Conservation (phyloP, 345 rosid species). For the Arabidopsis arenosa region DNA sequence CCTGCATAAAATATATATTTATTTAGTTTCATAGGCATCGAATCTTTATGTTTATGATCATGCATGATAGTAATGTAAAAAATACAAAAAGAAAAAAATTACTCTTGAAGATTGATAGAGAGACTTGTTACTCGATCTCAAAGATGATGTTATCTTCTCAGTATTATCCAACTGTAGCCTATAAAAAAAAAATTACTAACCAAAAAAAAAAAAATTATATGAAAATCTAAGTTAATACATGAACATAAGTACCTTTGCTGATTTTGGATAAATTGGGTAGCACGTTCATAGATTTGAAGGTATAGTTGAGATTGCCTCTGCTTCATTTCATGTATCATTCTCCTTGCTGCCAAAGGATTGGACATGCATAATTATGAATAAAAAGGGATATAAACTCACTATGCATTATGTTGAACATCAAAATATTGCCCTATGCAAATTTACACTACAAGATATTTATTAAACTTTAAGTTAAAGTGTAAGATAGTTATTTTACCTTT, state of each 20-base stretch:
- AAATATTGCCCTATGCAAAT: neutral
- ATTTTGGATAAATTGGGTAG: neutral
- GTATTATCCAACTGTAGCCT: neutral
- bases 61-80: neutral
- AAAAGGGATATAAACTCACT: neutral
- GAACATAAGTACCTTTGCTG: conserved; percentile 25
- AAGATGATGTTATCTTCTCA: neutral
- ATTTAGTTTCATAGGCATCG: neutral
- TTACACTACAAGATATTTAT: neutral
- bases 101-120: conserved; percentile 23
- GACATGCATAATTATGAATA: neutral
- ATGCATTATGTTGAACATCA: neutral
- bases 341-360: neutral
- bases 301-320: neutral
- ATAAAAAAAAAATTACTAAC: neutral
- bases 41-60: neutral
- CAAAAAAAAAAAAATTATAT: neutral
- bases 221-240: neutral
- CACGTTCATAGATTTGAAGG: conserved; percentile 7
- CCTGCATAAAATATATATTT: neutral
- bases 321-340: neutral
- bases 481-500: conserved; percentile 22
- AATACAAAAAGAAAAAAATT: neutral
- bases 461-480: neutral
- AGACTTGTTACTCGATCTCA: neutral